Evolutionary conservation across 208 protist genomes (phyloP).

Genomic region (Trypanosoma mega): DNA sequence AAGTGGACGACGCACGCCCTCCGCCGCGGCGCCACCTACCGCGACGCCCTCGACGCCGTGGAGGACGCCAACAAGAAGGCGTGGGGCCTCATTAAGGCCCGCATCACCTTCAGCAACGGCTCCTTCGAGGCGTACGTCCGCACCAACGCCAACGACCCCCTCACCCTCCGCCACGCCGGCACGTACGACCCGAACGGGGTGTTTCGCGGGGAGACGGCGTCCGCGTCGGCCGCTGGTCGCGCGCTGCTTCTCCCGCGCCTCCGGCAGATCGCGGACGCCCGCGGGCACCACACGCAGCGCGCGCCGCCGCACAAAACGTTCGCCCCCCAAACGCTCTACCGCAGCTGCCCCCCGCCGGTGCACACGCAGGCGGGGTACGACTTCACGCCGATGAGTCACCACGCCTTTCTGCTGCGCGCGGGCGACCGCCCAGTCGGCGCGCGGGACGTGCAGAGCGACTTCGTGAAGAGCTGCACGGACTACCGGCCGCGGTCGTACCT

Average conservation of each 20-base stretch:
- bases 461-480: constrained; percentile 66
- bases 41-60: constrained; percentile 60
- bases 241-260: constrained; percentile 47
- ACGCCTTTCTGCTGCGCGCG: constrained; percentile 57
- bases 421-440: constrained; percentile 57
- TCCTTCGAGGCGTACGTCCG: constrained; percentile 67
- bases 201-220: constrained; percentile 49
- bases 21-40: constrained; percentile 54
- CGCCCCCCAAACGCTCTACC: constrained; percentile 73
- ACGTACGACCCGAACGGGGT: constrained; percentile 73
- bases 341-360: constrained; percentile 72
- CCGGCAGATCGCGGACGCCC: constrained; percentile 51
- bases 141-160: constrained; percentile 39
- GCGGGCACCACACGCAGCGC: constrained; percentile 51
- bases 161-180: constrained; percentile 44
- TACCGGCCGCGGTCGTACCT: constrained; percentile 78
- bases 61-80: constrained; percentile 69
- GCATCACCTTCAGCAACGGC: constrained; percentile 78
- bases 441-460: constrained; percentile 72
- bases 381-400: constrained; percentile 85
- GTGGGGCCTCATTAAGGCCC: constrained; percentile 73
- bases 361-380: constrained; percentile 80
- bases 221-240: constrained; percentile 32
- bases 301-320: constrained; percentile 63
- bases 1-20: constrained; percentile 67